phyloP scores from a whole-genome alignment of 176 grass and related monocot genomes.

The Secale cereale region DNA sequence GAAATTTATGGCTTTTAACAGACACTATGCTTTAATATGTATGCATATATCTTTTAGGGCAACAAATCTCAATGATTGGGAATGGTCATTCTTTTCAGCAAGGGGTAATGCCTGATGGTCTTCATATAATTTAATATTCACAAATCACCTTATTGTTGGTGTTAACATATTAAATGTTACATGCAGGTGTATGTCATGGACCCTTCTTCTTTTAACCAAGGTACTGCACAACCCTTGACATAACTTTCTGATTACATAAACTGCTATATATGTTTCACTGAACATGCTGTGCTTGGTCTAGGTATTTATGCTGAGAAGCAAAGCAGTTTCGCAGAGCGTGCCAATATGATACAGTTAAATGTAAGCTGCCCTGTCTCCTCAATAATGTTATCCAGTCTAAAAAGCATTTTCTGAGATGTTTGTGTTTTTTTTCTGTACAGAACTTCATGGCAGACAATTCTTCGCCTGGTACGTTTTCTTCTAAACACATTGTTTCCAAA shows the following conservation, averaged over 20 bases:
- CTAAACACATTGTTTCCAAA: background rate
- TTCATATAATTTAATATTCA: background rate
- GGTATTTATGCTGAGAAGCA: constrained; percentile 10
- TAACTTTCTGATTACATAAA: background rate
- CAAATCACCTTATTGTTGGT: background rate
- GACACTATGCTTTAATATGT: constrained; percentile 13
- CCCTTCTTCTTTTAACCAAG: constrained; percentile 13
- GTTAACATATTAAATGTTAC: constrained; percentile 5
- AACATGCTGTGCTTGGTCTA: background rate
- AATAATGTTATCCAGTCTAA: background rate
- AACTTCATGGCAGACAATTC: constrained; percentile 34
- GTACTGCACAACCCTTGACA: constrained; percentile 13
- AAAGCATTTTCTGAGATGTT: constrained; percentile 11
- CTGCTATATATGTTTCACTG: background rate
- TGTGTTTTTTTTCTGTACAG: constrained; percentile 6
- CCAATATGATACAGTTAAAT: constrained; percentile 36
- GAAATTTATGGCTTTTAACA: background rate
- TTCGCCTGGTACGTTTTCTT: constrained; percentile 32
- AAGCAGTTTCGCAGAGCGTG: constrained; percentile 19
- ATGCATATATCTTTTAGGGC: constrained; percentile 4
- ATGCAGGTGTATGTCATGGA: constrained; percentile 26
- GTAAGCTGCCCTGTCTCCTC: constrained; percentile 9
- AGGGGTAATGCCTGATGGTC: constrained; percentile 17
- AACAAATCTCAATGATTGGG: constrained; percentile 30
- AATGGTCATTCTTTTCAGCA: constrained; percentile 26